Percentiles rank a stretch among this genome's conserved stretches.
These are phyloP conservation scores for Debaryomyces fabryi DNA, from an alignment of 1,139 yeast genomes.

Conservation along the genomic window DNA sequence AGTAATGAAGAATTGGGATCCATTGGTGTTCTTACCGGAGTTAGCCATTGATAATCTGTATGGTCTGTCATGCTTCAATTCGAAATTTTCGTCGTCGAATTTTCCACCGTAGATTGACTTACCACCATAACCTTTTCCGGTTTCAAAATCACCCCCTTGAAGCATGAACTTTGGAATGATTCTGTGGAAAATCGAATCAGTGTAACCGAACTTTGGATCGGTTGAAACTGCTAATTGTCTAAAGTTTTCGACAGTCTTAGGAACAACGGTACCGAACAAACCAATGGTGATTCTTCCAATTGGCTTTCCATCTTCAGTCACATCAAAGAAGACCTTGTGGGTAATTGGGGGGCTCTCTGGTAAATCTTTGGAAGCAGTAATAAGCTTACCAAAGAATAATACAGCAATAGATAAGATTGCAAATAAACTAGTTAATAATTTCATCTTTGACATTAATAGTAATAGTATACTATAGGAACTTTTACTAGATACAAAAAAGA, in stretches of 20 bases:
- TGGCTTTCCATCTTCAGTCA: slow-evolving; percentile 75
- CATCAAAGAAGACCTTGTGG: slow-evolving; percentile 81
- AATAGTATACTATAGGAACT: not conserved
- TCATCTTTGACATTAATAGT: slow-evolving; percentile 25
- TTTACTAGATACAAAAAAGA: not conserved
- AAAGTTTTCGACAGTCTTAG: slow-evolving; percentile 62
- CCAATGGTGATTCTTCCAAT: slow-evolving; percentile 73
- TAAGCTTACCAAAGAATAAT: slow-evolving; percentile 23
- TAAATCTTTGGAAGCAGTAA: slow-evolving; percentile 27
- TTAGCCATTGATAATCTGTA: slow-evolving; percentile 67
- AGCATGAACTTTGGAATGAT: slow-evolving; percentile 61
- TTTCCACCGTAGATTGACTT: slow-evolving; percentile 60
- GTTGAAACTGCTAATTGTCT: slow-evolving; percentile 60
- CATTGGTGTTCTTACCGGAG: slow-evolving; percentile 63
- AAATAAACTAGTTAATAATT: slow-evolving; percentile 27
- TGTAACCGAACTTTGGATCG: slow-evolving; percentile 58
- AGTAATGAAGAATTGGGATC: slow-evolving; percentile 67
- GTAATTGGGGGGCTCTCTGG: slow-evolving; percentile 63
- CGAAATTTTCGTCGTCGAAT: slow-evolving; percentile 60
- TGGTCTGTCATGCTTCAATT: slow-evolving; percentile 59
- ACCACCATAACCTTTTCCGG: slow-evolving; percentile 63
- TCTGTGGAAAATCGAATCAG: slow-evolving; percentile 57
- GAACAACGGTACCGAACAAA: slow-evolving; percentile 66
- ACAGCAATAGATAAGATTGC: slow-evolving; percentile 22
- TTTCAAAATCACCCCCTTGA: slow-evolving; percentile 66